A percentile compares a stretch with the other conserved stretches of the same genome.
Conservation (phyloP, 1,284 basidiomycete species). For the Leccinum solheimii region DNA sequence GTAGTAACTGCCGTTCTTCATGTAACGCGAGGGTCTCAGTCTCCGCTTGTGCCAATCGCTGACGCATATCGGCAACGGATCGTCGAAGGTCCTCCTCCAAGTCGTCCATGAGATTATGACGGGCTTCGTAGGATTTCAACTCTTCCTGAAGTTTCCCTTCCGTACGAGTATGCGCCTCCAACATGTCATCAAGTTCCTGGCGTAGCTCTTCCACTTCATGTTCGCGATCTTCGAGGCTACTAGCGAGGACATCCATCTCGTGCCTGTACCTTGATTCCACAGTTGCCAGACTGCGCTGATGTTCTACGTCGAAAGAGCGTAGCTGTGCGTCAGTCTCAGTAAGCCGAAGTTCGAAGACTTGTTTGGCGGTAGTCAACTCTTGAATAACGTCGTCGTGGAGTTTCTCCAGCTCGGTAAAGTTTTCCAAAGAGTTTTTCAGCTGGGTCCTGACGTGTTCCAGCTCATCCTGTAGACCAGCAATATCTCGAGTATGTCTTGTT, state of each 20-base stretch:
- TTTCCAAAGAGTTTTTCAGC: constrained; percentile 24
- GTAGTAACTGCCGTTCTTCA: constrained; percentile 50
- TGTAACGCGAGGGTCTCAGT: constrained; percentile 37
- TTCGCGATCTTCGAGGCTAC: constrained; percentile 29
- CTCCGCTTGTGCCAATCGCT: constrained; percentile 24
- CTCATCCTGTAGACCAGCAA: constrained; percentile 19
- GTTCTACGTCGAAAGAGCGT: constrained; percentile 23
- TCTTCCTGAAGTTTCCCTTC: constrained; percentile 24
- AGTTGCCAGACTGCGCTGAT: constrained; percentile 16
- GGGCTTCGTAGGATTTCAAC: constrained; percentile 24
- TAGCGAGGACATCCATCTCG: constrained; percentile 22
- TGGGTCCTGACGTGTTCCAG: constrained; percentile 18
- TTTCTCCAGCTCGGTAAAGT: constrained; percentile 27
- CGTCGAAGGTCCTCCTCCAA: constrained; percentile 25
- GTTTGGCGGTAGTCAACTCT: constrained; percentile 24
- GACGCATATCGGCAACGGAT: constrained; percentile 18
- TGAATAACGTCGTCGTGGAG: constrained; percentile 22
- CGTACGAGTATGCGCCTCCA: constrained; percentile 30
- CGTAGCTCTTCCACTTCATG: constrained; percentile 27
- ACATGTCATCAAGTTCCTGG: constrained; percentile 39
- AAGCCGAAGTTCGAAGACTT: constrained; percentile 23
- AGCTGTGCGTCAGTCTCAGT: constrained; percentile 25
- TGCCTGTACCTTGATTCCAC: constrained; percentile 21
- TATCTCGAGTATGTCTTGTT: constrained; percentile 14
- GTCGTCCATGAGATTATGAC: constrained; percentile 10